Evolutionary conservation across 352 stramenopile genomes (phyloP), one percentile per base, ranked within the genome.

Genomic region (Blastocystis sp.): DNA sequence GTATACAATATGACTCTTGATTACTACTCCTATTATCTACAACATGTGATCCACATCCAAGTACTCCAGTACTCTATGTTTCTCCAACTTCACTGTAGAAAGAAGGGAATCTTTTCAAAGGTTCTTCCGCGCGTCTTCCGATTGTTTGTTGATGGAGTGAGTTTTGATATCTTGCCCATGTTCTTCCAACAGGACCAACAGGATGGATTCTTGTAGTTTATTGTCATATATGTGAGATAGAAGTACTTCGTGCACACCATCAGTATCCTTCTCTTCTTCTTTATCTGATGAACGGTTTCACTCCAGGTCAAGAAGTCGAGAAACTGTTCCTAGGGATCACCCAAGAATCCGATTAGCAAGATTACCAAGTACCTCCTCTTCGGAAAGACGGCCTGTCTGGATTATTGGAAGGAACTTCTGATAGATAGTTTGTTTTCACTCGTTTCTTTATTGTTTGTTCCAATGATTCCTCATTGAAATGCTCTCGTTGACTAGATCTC

Each of bases 31-130:
- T 80, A 51, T 49, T 80, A 80, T 63, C 29, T 80, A 19, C 69
- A 80, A 39, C 69, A 80, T 63, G 69, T 80, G n/a, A 80, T 80
- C 27, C 69, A 80, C 43, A 80, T 80, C 43, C 69, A 80, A 49
- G 69, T 80, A n/a, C 69, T 80, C 43, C 69, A 80, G 69, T 80
- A 59, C 3, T 58, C 4, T 11, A 77, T 32, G 3, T 9, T 3
- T 43, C 12, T 39, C 16, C 27, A 21, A 54, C 39, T 21, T 51
- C 2, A 51, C 35, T 21, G 12, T 61, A 80, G 69, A 37, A 51
- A 54, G 24, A 80, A 80, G 24, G 69, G 69, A 63, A 63, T 80
- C 24, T 65, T 80, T 49, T 80, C 69, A n/a, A 16, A n/a, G 9
- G n/a, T 80, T 37, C 46, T 54, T 19, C 69, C n/a, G 7, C 69